Evolutionary conservation across 2,329 filamentous ascomycete genomes (phyloP).

Genomic region (Cordyceps cateniannulata): DNA sequence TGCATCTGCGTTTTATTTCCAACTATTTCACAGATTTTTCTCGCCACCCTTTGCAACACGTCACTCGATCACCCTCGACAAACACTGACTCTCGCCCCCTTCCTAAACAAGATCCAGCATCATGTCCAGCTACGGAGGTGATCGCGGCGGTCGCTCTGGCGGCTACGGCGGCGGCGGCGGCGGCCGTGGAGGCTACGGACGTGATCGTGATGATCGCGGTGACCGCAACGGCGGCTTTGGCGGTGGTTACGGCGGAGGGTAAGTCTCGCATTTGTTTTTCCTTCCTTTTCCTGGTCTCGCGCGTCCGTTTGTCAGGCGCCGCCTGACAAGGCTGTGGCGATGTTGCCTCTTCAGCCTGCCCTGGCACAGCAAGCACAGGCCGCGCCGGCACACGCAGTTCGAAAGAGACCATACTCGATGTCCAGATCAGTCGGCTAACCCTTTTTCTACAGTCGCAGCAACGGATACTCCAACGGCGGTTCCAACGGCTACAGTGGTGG

Average conservation of each 20-base stretch:
- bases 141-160: constrained; percentile 25
- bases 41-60: not conserved
- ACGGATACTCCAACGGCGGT: constrained; percentile 31
- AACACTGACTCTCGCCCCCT: not conserved
- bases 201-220: constrained; percentile 35
- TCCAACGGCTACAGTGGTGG: constrained; percentile 24
- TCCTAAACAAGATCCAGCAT: constrained; percentile 14
- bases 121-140: constrained; percentile 42
- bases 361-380: not conserved
- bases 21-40: constrained; percentile 2
- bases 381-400: no score
- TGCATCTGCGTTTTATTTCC: not conserved
- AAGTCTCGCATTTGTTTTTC: constrained; percentile 22
- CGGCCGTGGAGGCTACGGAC: constrained; percentile 23
- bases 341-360: not conserved
- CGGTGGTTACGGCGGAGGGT: constrained; percentile 29
- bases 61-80: not conserved
- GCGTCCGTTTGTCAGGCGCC: not conserved
- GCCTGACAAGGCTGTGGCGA: not conserved
- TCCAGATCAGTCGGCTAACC: constrained; percentile 29
- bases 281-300: constrained; percentile 11
- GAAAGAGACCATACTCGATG: not conserved
- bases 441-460: constrained; percentile 36
- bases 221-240: constrained; percentile 34
- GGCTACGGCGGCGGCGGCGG: constrained; percentile 25